Base-by-base conservation (phyloP, 768 basidiomycete genomes). In the Serendipita vermifera region DNA sequence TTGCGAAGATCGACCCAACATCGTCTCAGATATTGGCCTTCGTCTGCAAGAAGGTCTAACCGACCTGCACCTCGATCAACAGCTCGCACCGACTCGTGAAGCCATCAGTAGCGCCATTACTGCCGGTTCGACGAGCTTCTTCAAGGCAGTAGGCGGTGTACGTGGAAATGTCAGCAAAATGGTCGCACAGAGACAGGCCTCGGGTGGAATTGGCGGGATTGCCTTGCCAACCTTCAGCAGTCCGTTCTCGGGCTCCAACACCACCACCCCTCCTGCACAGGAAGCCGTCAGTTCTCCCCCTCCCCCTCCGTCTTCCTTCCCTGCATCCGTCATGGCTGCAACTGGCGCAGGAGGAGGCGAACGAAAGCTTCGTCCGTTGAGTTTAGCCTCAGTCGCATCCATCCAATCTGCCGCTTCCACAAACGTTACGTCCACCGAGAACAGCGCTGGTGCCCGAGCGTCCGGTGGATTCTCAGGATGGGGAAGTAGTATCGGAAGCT, bases 41-140 rank as follows among this genome's bases (percentile, higher is more conserved):
- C 83, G 93, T 7, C 77, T 99, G 24, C 81, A 85, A 57, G 93
- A 98, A 70, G 92, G 93, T 2, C 79, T 98, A 15, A 91, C 96
- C 65, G 94, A 97, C 27, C 77, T 99, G 54, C 89, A 87, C 66
- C 69, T 97, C 3, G 88, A 96, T 31, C 86, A 96, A 67, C 89
- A 92, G 62, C 78, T 96, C n/a, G 91, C 83, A 3, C 91, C 94
- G 1, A 85, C 92, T 0, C 79, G 89, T 5, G 92, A 97, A 67
- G 96, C 86, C 2, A 81, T 96, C 38, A 78, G 82, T 5, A 77
- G 82, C 31, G 91, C 89, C 0, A 62, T 92, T 43, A 77, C 75
- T 0, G 77, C 74, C 5, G 83, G 90, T 24, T 87, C 89, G 2
- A 77, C 84, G 14, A 83, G 77, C 60, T 81, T 96, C 61, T 83